Base-by-base conservation (phyloP, 352 stramenopile genomes). In the Pythium myriotylum region DNA sequence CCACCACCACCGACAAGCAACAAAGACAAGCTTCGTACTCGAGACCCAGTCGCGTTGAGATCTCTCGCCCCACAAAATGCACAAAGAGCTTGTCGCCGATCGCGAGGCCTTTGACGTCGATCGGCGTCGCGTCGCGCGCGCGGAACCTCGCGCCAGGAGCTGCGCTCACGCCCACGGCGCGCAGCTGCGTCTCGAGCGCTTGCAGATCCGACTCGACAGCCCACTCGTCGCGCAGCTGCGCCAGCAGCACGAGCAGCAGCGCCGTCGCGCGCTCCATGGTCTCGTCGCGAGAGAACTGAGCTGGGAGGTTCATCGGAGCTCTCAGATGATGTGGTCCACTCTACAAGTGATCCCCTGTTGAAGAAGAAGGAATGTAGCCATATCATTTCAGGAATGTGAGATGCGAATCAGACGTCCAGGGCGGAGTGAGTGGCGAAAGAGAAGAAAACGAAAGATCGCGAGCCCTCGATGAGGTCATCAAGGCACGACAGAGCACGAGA, bases 11-110 rank as follows among this genome's bases (percentile, higher is more conserved):
- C 9, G 16, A 60, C 40, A 59, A n/a, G 7, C n/a, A 12, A 27
- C 22, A 61, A 5, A 35, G 10, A 2, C 3, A 20, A 43, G 22
- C 8, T 17, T 59, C 63, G 4, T 22, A 72, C 64, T 26, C 7
- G 4, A 72, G 43, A 54, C 67, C 54, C 23, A 72, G 26, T 7
- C 65, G 65, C 33, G 48, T 4, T 13, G 65, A 37, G 6, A 23
- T n/a, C 5, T 62, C 41, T 4, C 14, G 2, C 5, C 19, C 43
- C 32, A 72, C 65, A 33, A 68, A 61, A 26, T 72, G 65, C n/a
- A 72, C 59, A 33, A 68, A 72, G 24, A 72, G 54, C 42, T 65
- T 67, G 40, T 48, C 35, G 27, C 49, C 53, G 48, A 72, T 61
- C 48, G 52, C 58, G 23, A 72, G 40, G 0, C 39, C 65, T 2